These are phyloP conservation scores for Scopulariopsis brevicaulis DNA, from an alignment of 2,329 filamentous ascomycete genomes.

Conservation along the genomic window DNA sequence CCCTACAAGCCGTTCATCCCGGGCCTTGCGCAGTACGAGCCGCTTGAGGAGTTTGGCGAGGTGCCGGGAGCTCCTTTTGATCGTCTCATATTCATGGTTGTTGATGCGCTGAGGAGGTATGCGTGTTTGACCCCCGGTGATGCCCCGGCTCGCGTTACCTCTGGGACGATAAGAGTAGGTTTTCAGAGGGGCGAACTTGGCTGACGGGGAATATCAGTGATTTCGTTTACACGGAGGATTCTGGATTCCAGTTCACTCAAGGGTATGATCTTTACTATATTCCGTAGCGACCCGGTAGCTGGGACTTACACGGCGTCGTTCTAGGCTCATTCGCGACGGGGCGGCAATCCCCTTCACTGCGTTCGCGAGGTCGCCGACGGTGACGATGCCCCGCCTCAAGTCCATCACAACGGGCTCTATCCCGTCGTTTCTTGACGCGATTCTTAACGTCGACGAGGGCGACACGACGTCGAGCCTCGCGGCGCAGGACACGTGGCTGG, in stretches of 20 bases:
- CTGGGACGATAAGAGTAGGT: background rate
- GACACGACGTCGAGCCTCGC: conserved; percentile 83
- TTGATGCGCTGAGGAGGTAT: conserved; percentile 86
- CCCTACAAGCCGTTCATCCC: conserved; percentile 92
- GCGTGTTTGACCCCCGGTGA: conserved; percentile 2
- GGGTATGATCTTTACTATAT: conserved; percentile 39
- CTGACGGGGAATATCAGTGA: conserved; percentile 45
- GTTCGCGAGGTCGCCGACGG: conserved; percentile 89
- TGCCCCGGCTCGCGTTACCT: background rate
- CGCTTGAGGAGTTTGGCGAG: conserved; percentile 35
- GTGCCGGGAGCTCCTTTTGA: conserved; percentile 66
- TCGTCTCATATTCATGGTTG: conserved; percentile 91
- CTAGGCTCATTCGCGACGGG: conserved; percentile 72
- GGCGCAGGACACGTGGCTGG: conserved; percentile 89
- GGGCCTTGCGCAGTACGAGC: conserved; percentile 62
- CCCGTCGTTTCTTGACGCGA: conserved; percentile 95
- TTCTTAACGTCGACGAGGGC: conserved; percentile 90
- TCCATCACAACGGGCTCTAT: conserved; percentile 95
- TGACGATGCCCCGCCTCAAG: conserved; percentile 97
- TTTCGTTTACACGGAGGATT: conserved; percentile 75
- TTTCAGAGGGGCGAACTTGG: background rate
- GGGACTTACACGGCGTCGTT: background rate
- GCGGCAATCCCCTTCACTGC: conserved; percentile 87
- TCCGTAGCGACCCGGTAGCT: background rate
- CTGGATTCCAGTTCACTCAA: conserved; percentile 82